These are phyloP conservation scores for Aspergillus biplanus DNA, from an alignment of 495 filamentous ascomycete genomes.

Conservation along the genomic window DNA sequence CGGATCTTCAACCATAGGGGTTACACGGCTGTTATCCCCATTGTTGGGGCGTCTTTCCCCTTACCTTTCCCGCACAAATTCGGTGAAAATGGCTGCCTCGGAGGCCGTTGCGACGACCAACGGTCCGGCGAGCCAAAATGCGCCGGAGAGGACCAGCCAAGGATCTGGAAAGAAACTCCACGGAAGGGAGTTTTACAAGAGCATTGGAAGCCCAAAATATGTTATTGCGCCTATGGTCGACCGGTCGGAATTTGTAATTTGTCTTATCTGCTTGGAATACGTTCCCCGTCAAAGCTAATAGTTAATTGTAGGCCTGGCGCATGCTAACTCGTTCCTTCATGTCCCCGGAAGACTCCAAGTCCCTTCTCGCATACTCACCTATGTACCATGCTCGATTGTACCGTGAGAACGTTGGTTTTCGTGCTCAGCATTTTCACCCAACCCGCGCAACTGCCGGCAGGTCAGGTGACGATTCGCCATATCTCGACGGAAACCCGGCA, in stretches of 20 bases:
- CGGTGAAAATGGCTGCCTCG: constrained; percentile 35
- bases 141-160: constrained; percentile 18
- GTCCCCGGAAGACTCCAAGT: constrained; percentile 57
- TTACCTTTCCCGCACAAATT: constrained; percentile 6
- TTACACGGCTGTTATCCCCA: constrained; percentile 32
- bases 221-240: constrained; percentile 98
- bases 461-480: constrained; percentile 39
- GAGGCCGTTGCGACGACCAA: constrained; percentile 24
- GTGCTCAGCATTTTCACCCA: constrained; percentile 76
- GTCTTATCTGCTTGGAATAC: constrained; percentile 1
- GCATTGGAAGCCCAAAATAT: constrained; percentile 85
- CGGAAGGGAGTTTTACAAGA: constrained; percentile 90
- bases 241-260: constrained; percentile 90
- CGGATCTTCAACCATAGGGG: constrained; percentile 37
- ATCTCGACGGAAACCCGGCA: constrained; percentile 82
- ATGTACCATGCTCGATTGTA: constrained; percentile 95
- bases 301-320: constrained; percentile 76
- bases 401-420: constrained; percentile 71
- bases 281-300: constrained; percentile 22
- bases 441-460: constrained; percentile 47
- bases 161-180: constrained; percentile 60
- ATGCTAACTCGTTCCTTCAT: constrained; percentile 92
- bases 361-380: constrained; percentile 81
- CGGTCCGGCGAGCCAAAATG: constrained; percentile 25
- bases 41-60: constrained; percentile 33